Base-by-base conservation (phyloP, 2,329 filamentous ascomycete genomes). In the Aspergillus udagawae region DNA sequence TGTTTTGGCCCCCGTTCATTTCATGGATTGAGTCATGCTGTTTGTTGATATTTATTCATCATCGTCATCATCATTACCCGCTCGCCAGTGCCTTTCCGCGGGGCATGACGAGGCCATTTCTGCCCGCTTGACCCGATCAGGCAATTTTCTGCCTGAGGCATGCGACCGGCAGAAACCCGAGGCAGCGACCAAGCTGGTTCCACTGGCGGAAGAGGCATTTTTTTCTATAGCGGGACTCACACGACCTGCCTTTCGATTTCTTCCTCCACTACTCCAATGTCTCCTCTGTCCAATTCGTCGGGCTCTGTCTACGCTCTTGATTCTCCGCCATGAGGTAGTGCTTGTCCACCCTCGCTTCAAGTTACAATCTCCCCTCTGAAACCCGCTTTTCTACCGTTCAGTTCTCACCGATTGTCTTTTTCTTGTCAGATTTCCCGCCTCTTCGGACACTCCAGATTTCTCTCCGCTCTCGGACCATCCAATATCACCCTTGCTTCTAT, bases 181-280 rank as follows among this genome's bases (percentile, higher is more conserved):
- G 63, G 54, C 62, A 63, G 45, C 10, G 3, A 29, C 28, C 64
- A 63, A 61, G 60, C 56, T 63, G 62, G 68, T 65, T 74, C 70
- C 72, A 73, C 71, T 70, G 60, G 58, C 60, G 62, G 63, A 62
- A 67, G 66, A 71, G 66, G 63, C 65, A 62, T 65, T 65, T 65
- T 73, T 71, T 72, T 71, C 63, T 61, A 67, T 70, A 60, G 68
- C 67, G 63, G 66, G 65, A 65, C 68, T 73, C 68, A 69, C 67
- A 71, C 66, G 66, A 70, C 63, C 67, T 64, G 59, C 47, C 57
- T 52, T 56, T 65, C 58, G 51, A 23, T 25, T 55, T 21, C 55
- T 60, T 61, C 56, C 59, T 60, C 63, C 60, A 60, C 56, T 62
- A 54, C 56, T 57, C 57, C 60, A 56, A 59, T 60, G 50, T 62